A percentile compares a stretch with the other conserved stretches of the same genome.
phyloP scores from a whole-genome alignment of 139 green algal species.

The Edaphochlamys debaryana region DNA sequence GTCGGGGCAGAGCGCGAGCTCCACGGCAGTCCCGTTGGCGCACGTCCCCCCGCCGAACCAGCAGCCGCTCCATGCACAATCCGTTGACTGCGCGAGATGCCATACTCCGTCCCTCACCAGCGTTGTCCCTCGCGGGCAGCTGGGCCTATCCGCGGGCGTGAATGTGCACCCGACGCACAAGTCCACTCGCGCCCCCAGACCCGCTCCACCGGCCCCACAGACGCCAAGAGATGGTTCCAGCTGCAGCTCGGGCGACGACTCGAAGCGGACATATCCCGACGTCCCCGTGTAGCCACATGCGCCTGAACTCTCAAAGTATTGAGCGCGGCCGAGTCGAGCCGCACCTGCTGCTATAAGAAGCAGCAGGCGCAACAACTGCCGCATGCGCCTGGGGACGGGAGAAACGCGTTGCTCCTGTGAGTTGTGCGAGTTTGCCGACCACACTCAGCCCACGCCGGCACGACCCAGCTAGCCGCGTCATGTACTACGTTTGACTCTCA shows the following conservation, averaged over 20 bases:
- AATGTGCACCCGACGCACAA: conserved; percentile 40
- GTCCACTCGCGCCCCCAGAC: background rate
- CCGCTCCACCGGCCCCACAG: conserved; percentile 11
- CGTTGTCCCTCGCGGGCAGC: background rate
- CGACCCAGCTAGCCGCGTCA: too few relatives aligned
- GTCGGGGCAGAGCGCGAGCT: conserved; percentile 1
- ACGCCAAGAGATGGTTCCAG: conserved; percentile 14
- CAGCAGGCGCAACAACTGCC: conserved; percentile 40
- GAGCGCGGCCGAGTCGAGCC: background rate
- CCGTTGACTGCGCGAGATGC: background rate
- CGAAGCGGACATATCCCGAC: conserved; percentile 31
- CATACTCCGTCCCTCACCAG: conserved; percentile 2
- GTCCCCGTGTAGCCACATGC: conserved; percentile 1
- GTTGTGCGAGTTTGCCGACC: too few relatives aligned
- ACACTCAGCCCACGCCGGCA: too few relatives aligned
- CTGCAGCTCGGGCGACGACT: conserved; percentile 8
- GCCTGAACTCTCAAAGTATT: background rate
- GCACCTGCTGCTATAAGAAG: conserved; percentile 24
- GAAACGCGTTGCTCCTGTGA: too few relatives aligned
- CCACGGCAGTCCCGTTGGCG: background rate
- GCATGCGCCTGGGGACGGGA: too few relatives aligned
- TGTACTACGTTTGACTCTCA: too few relatives aligned
- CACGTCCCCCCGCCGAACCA: conserved; percentile 17
- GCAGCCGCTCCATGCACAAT: conserved; percentile 24
- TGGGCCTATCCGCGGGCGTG: background rate